Conservation (phyloP, 306 rosid species). For the Castanea mollissima region DNA sequence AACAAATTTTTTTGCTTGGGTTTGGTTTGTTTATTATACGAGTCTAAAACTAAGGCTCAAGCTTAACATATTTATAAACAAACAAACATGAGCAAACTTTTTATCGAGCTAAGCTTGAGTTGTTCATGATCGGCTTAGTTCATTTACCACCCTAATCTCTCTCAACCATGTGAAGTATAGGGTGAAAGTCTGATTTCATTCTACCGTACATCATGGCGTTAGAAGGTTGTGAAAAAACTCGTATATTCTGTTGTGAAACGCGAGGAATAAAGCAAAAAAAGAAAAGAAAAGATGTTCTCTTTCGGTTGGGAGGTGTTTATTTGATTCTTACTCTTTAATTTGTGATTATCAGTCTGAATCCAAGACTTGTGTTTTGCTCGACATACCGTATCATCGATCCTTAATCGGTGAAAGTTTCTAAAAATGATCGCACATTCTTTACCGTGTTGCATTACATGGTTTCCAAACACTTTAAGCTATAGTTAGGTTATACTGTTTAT, state of each 20-base stretch:
- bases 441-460: neutral
- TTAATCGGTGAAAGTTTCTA: neutral
- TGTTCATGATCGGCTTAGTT: too few species aligned
- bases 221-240: neutral
- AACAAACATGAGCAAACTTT: too few species aligned
- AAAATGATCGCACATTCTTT: neutral
- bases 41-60: too few species aligned
- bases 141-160: too few species aligned
- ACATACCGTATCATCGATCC: neutral
- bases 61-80: too few species aligned
- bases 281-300: neutral
- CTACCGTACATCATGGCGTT: neutral
- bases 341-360: neutral
- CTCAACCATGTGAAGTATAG: too few species aligned
- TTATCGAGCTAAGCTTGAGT: too few species aligned
- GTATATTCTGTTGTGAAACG: neutral
- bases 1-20: too few species aligned
- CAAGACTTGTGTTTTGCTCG: neutral
- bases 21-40: too few species aligned
- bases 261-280: neutral
- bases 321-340: neutral
- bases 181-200: neutral
- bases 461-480: neutral
- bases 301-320: neutral
- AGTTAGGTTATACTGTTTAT: neutral